These are phyloP conservation scores for Ambrosia artemisiifolia DNA, from an alignment of 129 eudicot species.

Conservation along the genomic window DNA sequence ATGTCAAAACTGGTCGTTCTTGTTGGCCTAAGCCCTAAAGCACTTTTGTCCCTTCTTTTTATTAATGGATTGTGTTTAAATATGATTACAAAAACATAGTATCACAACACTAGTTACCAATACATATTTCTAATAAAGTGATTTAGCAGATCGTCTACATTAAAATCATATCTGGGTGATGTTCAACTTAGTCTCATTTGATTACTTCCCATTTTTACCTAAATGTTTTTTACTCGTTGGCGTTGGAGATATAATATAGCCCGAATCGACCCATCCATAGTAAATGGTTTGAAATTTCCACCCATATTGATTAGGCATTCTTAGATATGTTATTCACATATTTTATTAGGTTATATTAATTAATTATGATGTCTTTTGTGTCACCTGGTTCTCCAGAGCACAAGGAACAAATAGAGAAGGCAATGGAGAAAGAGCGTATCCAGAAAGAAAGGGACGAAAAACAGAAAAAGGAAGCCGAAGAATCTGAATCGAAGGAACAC, in stretches of 20 bases:
- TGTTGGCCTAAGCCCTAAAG: not conserved
- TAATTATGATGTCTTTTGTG: slow-evolving; percentile 17
- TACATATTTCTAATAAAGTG: not conserved
- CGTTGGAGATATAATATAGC: not conserved
- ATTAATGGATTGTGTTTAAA: not conserved
- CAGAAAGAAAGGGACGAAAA: slow-evolving; percentile 88
- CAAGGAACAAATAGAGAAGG: slow-evolving; percentile 87
- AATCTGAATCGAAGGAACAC: slow-evolving; percentile 40
- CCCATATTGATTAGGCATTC: slow-evolving; percentile 2
- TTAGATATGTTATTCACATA: slow-evolving; percentile 9
- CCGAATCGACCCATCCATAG: not conserved
- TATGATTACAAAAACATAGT: not conserved
- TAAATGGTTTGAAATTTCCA: not conserved
- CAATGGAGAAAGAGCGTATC: slow-evolving; percentile 84
- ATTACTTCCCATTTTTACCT: not conserved
- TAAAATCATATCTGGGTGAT: not conserved
- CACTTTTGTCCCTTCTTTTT: not conserved
- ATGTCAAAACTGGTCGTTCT: not conserved
- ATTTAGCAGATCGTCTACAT: not conserved
- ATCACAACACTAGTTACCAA: not conserved
- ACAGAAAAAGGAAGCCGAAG: slow-evolving; percentile 65
- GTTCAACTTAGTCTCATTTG: not conserved
- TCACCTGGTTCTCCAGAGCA: slow-evolving; percentile 47
- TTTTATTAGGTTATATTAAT: slow-evolving; percentile 1
- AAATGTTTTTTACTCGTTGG: not conserved